Evolutionary conservation across 1,284 basidiomycete species (phyloP).

Genomic region (Hymenochaete sp.): DNA sequence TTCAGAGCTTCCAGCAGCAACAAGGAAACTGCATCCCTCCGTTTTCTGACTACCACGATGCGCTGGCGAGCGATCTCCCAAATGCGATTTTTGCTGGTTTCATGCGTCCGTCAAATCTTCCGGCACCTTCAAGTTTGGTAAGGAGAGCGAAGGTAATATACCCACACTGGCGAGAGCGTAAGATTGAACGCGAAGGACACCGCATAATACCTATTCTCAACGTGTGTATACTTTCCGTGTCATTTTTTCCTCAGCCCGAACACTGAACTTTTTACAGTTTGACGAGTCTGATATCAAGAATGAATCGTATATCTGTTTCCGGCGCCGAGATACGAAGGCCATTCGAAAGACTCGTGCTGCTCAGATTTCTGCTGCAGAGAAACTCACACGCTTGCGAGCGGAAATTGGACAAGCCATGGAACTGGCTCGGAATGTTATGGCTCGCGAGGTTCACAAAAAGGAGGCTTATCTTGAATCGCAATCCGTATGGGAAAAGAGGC

Average conservation of each 20-base stretch:
- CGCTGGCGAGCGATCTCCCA: constrained; percentile 51
- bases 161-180: constrained; percentile 75
- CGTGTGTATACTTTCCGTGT: constrained; percentile 20
- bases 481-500: constrained; percentile 72
- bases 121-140: constrained; percentile 44
- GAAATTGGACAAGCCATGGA: constrained; percentile 72
- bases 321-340: constrained; percentile 89
- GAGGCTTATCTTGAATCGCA: constrained; percentile 51
- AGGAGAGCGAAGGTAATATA: constrained; percentile 66
- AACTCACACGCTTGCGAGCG: constrained; percentile 69
- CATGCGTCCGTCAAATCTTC: constrained; percentile 52
- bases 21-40: constrained; percentile 60
- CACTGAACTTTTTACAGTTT: constrained; percentile 38
- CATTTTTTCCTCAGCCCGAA: constrained; percentile 11
- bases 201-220: constrained; percentile 36
- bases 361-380: constrained; percentile 83
- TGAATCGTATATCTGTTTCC: constrained; percentile 98
- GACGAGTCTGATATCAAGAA: constrained; percentile 88
- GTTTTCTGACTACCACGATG: constrained; percentile 72
- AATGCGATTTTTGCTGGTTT: constrained; percentile 56
- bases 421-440: constrained; percentile 59
- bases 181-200: constrained; percentile 66
- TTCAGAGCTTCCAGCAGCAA: constrained; percentile 45
- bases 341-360: constrained; percentile 91
- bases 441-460: constrained; percentile 71